Evolutionary conservation across 805 yeast genomes (phyloP), one percentile per base, ranked within the genome.

Genomic region (Debaryomyces prosopidis): DNA sequence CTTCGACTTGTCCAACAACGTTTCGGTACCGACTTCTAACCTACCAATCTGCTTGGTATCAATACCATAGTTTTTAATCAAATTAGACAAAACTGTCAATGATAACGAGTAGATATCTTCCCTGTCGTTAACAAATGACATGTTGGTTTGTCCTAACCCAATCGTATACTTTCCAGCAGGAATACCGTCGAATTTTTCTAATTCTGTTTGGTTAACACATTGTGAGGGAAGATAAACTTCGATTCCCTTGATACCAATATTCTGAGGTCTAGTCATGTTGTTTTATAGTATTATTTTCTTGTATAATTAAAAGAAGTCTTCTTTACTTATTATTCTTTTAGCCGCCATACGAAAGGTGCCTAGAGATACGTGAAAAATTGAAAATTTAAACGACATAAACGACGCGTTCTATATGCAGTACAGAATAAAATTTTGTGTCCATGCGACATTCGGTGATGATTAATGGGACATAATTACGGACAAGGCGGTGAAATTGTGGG

Each of bases 21-120:
- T 92, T 77, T 94, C 99, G 47, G 99, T 94, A 62, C 99, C 99
- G 51, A 94, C 98, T 73, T 94, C 99, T 59, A 94, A 79, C 68
- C 99, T 84, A 58, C 99, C 99, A 62, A 94, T 82, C 45, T 79
- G 72, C 63, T 77, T 73, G 42, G 89, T 81, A 68, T 92, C 97
- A 58, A 94, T 80, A 67, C 84, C 76, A 79, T 89, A 84, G 76
- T 90, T 85, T 60, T 82, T 77, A 60, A 94, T 72, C 62, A 94
- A 80, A 48, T 81, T 82, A 50, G 86, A 81, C 50, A 87, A 77
- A 16, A 79, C 97, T n/a, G 98, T 94, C 63, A 94, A 76, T n/a
- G 88, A 74, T 79, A 94, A 77, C 31, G 99, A 94, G 76, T 91
- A 91, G 60, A 90, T 90, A 63, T 94, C 99, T 72, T 94, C 98